Evolutionary conservation across 1,284 basidiomycete species (phyloP), one percentile per base, ranked within the genome.

Genomic region (Microbotryum silenes-acaulis): DNA sequence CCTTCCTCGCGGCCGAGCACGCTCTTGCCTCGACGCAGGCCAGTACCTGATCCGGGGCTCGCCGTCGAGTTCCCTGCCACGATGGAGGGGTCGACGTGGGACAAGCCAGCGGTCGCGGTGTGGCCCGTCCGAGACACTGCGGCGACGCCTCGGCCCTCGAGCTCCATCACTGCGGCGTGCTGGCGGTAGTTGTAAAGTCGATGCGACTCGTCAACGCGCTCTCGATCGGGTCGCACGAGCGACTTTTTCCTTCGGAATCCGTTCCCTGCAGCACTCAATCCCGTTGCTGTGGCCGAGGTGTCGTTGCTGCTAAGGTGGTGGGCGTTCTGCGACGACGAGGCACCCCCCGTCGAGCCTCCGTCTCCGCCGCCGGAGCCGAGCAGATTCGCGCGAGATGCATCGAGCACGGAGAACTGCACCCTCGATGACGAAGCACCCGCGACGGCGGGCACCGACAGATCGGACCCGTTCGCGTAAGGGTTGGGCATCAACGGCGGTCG

Each of bases 181-280:
- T 83, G 87, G 57, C 91, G 85, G 77, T 98, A 98, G 78, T 97
- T 88, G 85, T 88, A 98, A 70, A 94, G 86, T 50, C 92, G 83
- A 79, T 97, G 92, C 54, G 85, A 85, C 10, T 93, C 92, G 74
- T 97, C 93, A 72, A 97, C 91, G 79, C 94, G 89, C 79, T 97
- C 94, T 65, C 94, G 81, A 76, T 98, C 94, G 9, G 96, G 94
- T 60, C 84, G 81, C 59, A 97, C 90, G 53, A 98, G 82, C 73
- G 87, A 91, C 82, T 93, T 94, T 81, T 97, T 97, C 27, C 67
- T 60, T 45, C 33, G 29, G 18, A 56, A 45, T 37, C 23, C 37
- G 21, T 29, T 50, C 12, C 48, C 48, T 23, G 10, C 48, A 3
- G 48, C 48, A n/a, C 37, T 42, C 37, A 42, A 42, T 3, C 37